Evolutionary conservation across 805 yeast genomes (phyloP), one percentile per base, ranked within the genome.

Genomic region (Candida suzukii): DNA sequence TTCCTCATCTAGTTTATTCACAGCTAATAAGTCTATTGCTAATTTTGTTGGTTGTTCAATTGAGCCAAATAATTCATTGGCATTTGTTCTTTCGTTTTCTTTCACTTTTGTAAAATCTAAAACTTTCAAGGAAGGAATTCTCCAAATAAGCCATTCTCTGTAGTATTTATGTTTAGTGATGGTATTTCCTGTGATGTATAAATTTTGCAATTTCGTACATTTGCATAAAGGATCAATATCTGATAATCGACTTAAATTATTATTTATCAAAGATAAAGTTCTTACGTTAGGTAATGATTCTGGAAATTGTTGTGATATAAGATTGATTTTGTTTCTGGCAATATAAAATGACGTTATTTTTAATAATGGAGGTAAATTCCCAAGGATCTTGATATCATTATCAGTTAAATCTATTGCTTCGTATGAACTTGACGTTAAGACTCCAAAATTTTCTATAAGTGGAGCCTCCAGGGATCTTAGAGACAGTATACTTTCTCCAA

Each of bases 321-420:
- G 35, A 2, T 64, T 46, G 3, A 88, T 75, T 45, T 73, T 63
- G 57, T 91, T 91, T 44, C 77, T 72, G 0, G 83, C 81, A 19
- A 80, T 50, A 9, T 88, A 64, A 2, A 91, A 50, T 0, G 82
- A 73, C 35, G 68, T 69, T 39, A 74, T 52, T 31, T 68, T 71
- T 26, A 41, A 38, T 32, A 72, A 53, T 18, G 44, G 52, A 0
- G 81, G 86, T 29, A 74, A 67, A 52, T 65, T 68, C 14, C 72
- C 68, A 6, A 91, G 48, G 2, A 67, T 68, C 1, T 70, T 60
- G n/a, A 91, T 61, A 27, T 76, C 81, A 60, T 91, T 91, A 53
- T 83, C 80, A 1, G 91, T 76, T 26, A 91, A 55, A 57, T 91
- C 97, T 3, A 91, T 60, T 14, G 71, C 76, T 45, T 71, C 80